Conservation (phyloP, 192 early-diverging fungal species). For the Dissophora ornata region DNA sequence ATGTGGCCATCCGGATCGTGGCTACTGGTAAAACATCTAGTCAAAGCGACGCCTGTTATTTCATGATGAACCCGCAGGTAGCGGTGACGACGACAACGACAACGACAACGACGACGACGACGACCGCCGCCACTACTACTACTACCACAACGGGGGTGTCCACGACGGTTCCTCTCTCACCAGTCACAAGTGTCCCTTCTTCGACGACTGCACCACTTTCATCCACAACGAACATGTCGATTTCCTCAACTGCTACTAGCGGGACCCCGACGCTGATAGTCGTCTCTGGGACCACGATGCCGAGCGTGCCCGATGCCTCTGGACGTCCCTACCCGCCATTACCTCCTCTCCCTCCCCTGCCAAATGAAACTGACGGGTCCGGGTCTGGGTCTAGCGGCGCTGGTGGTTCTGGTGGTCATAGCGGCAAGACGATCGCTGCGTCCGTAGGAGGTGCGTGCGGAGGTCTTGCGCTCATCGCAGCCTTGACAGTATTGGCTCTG, state of each 20-base stretch:
- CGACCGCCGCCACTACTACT: too few species aligned
- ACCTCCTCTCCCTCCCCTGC: constrained; percentile 14
- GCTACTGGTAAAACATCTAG: not conserved
- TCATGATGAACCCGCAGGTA: constrained; percentile 17
- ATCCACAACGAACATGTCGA: not conserved
- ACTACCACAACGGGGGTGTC: not conserved
- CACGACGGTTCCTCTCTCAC: not conserved
- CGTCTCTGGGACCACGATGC: not conserved
- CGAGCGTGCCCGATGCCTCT: constrained; percentile 1
- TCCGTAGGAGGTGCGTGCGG: constrained; percentile 22
- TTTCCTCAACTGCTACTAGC: too few species aligned
- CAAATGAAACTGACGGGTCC: not conserved
- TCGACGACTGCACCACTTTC: not conserved
- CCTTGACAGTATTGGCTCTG: constrained; percentile 25
- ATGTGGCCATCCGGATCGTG: constrained; percentile 40
- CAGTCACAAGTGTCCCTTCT: not conserved
- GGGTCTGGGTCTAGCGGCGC: not conserved
- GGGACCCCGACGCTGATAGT: too few species aligned
- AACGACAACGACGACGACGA: too few species aligned
- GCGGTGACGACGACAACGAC: constrained; percentile 8
- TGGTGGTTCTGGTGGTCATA: not conserved
- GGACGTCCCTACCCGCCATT: constrained; percentile 6
- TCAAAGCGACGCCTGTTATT: constrained; percentile 24
- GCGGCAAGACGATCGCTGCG: not conserved
- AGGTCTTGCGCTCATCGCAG: constrained; percentile 5